Evolutionary conservation across 768 basidiomycete genomes (phyloP).

Genomic region (Leccinum obscurum): DNA sequence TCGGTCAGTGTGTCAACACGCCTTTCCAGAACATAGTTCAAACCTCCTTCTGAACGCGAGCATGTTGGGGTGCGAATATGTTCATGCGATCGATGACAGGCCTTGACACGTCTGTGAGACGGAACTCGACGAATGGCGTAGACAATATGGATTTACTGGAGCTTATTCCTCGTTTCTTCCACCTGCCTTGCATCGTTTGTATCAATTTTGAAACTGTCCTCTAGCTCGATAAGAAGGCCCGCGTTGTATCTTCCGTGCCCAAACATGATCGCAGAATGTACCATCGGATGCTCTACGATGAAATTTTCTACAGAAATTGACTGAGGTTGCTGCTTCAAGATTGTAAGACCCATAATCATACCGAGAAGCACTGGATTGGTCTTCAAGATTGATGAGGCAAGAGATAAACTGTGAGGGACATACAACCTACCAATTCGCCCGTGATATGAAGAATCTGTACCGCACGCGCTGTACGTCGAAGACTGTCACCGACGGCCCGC

Average conservation of each 20-base stretch:
- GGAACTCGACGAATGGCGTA: not conserved
- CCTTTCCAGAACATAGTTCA: not conserved
- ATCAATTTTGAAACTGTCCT: slow-evolving; percentile 11
- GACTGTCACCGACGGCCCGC: not conserved
- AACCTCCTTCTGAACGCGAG: slow-evolving; percentile 25
- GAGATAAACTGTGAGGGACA: not conserved
- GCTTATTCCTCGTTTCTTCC: slow-evolving; percentile 13
- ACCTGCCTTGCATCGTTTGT: slow-evolving; percentile 9
- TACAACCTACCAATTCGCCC: slow-evolving; percentile 17
- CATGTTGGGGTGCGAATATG: slow-evolving; percentile 21
- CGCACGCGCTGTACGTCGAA: not conserved
- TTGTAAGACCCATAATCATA: not conserved
- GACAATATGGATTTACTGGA: slow-evolving; percentile 10
- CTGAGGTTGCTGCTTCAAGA: not conserved
- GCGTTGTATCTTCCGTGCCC: slow-evolving; percentile 22
- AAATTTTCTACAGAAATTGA: slow-evolving; percentile 11
- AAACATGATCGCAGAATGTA: slow-evolving; percentile 22
- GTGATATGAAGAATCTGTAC: slow-evolving; percentile 17
- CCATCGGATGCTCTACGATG: slow-evolving; percentile 16
- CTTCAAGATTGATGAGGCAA: slow-evolving; percentile 10
- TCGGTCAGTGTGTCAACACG: not conserved
- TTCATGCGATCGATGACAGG: slow-evolving; percentile 21
- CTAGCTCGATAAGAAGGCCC: slow-evolving; percentile 19
- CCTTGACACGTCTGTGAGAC: slow-evolving; percentile 8
- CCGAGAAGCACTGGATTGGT: slow-evolving; percentile 20